Evolutionary conservation across 129 eudicot genomes (phyloP), one percentile per base, ranked within the genome.

Genomic region (Lonicera japonica): DNA sequence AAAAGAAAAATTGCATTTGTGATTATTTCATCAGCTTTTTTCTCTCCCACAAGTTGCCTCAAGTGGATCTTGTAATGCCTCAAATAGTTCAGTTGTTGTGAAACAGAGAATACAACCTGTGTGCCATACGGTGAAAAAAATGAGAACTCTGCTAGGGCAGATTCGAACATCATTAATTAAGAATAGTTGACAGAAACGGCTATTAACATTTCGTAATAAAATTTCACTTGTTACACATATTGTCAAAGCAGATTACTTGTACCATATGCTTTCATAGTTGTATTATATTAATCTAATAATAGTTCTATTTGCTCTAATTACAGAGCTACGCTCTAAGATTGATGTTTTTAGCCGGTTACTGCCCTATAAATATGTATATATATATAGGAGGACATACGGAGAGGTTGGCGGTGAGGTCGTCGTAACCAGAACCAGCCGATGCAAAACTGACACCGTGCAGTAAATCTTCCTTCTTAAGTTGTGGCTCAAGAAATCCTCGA

Each of bases 361-460:
- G 16, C 50, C 50, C 50, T 43, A 6, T 58, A 56, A n/a, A 20
- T 11, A 55, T 56, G 16, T n/a, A 23, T 34, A 58, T 34, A 64
- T 25, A 20, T 25, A 16, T 10, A 9, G 16, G 17, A 17, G 17
- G 34, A 58, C 69, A 51, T 82, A 85, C 94, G 10, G 83, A 71
- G 55, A 78, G 25, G 60, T 78, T 81, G 51, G 94, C 80, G 0
- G 94, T 85, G 59, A 75, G 60, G 45, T 75, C 88, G 71, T 85
- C 94, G 22, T 78, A 85, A 53, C 88, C 88, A 5, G 88, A 81
- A 43, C 78, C 88, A 60, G 88, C 88, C 41, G 94, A 81, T 46
- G 88, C 94, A 61, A 85, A 85, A 74, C 94, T 85, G 67, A 85
- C 85, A 48, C 94, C 94, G 59, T 82, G 79, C 61, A 79, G 9